phyloP scores from a whole-genome alignment of 352 stramenopile genomes.

The Phytophthora pistaciae region DNA sequence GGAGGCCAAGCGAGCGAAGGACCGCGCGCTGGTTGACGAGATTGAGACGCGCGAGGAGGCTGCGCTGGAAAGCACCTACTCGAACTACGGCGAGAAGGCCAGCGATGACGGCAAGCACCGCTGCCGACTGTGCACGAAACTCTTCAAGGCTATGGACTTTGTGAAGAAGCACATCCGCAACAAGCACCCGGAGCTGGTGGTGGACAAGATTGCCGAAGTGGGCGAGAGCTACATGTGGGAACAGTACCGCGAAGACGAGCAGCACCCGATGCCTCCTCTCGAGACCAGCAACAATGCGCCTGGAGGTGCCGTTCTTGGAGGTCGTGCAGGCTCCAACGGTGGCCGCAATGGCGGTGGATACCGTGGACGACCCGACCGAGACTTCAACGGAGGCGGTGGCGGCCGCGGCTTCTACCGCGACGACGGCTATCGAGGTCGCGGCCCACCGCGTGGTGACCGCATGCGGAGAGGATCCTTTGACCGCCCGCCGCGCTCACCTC shows the following conservation, averaged over 20 bases:
- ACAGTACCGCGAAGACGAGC: constrained; percentile 83
- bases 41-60: constrained; percentile 81
- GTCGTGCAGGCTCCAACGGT: constrained; percentile 42
- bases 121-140: constrained; percentile 86
- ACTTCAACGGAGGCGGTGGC: constrained; percentile 37
- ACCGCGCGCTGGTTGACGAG: constrained; percentile 73
- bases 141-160: constrained; percentile 90
- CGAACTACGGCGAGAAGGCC: constrained; percentile 87
- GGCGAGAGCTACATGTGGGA: constrained; percentile 91
- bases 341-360: constrained; percentile 40
- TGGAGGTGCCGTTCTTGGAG: constrained; percentile 63
- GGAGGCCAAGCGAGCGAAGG: constrained; percentile 57
- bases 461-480: constrained; percentile 61
- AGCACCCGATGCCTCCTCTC: constrained; percentile 78
- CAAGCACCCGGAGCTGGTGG: constrained; percentile 85
- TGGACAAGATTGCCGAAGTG: constrained; percentile 84
- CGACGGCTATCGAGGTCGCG: constrained; percentile 65
- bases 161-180: constrained; percentile 92
- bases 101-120: constrained; percentile 86
- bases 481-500: constrained; percentile 44
- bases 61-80: constrained; percentile 77
- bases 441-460: constrained; percentile 57
- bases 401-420: constrained; percentile 68
- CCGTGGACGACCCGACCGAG: constrained; percentile 38
- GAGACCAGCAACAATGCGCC: constrained; percentile 74